Evolutionary conservation across 1,139 yeast species (phyloP), one percentile per base, ranked within the genome.

Genomic region (Scheffersomyces cryptocercus): DNA sequence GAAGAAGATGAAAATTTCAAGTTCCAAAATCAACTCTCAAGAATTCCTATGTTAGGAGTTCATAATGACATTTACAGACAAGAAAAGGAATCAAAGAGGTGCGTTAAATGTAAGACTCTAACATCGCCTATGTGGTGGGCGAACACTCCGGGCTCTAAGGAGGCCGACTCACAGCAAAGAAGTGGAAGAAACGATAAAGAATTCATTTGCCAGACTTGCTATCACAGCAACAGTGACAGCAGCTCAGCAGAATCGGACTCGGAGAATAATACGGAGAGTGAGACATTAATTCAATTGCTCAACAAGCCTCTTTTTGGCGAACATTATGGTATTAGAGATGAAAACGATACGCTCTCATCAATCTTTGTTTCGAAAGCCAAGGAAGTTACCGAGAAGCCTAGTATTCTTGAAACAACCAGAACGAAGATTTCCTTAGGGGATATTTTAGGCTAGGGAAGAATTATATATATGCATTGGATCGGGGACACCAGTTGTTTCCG

Each of bases 91-190:
- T 10, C 43, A 36, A 29, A 46, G 44, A 13, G 37, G 24, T 68
- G 75, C 45, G 28, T 24, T 8, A 43, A 42, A 4, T 73, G 77
- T 53, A 39, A 44, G 3, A 53, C 69, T 0, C 42, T 38, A 0
- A 57, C 59, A 1, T 67, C 76, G 0, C 78, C 79, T 3, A 67
- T 65, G 38, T 73, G 79, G 79, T 69, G 77, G 74, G 43, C 43
- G 6, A 36, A 39, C 8, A 44, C 41, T 12, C 34, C 29, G 8
- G 26, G 37, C 4, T 28, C 42, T 7, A 41, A 32, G 31, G 41
- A 37, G 28, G 51, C 50, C 12, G 41, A 42, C n/a, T 38, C 34
- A 7, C 45, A 29, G 14, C 36, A 29, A 28, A 31, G 10, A 7
- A 12, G 44, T 8, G 41, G 36, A 3, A 24, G 33, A 6, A 38